Evolutionary conservation across 106 monocot species (phyloP).

Genomic region (Triglochin maritima): DNA sequence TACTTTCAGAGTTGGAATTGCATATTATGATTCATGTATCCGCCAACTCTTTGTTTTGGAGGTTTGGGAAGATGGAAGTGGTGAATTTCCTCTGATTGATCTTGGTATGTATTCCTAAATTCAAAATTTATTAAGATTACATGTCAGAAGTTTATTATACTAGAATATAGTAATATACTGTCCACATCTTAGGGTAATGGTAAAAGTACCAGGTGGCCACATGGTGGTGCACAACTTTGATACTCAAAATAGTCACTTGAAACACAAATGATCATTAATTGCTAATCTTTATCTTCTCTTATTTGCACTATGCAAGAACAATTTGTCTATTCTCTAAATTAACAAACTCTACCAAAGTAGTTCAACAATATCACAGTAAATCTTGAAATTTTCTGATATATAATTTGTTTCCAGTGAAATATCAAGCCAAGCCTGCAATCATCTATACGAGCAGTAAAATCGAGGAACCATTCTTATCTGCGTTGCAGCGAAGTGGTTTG

Average conservation of each 20-base stretch:
- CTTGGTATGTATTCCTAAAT: conserved; percentile 39
- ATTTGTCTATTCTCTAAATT: no score
- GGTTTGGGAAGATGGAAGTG: conserved; percentile 80
- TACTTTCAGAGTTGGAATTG: conserved; percentile 58
- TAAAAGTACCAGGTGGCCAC: no score
- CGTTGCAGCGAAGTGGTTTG: conserved; percentile 56
- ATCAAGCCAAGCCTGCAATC: conserved; percentile 76
- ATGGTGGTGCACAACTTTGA: no score
- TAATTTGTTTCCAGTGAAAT: conserved; percentile 54
- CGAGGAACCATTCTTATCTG: conserved; percentile 79
- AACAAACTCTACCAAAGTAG: not conserved
- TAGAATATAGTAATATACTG: no score
- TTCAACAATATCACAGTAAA: not conserved
- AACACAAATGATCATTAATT: no score
- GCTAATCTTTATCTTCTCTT: no score
- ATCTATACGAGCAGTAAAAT: conserved; percentile 93
- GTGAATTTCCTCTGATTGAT: conserved; percentile 76
- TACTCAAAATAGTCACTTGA: no score
- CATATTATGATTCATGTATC: conserved; percentile 71
- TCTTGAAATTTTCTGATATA: not conserved
- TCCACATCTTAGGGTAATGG: no score
- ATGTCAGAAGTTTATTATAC: no score
- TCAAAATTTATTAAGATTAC: no score
- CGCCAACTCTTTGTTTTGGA: conserved; percentile 80
- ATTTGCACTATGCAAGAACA: no score